Base-by-base conservation (phyloP, 1,284 basidiomycete genomes). In the Trametes polyzona region DNA sequence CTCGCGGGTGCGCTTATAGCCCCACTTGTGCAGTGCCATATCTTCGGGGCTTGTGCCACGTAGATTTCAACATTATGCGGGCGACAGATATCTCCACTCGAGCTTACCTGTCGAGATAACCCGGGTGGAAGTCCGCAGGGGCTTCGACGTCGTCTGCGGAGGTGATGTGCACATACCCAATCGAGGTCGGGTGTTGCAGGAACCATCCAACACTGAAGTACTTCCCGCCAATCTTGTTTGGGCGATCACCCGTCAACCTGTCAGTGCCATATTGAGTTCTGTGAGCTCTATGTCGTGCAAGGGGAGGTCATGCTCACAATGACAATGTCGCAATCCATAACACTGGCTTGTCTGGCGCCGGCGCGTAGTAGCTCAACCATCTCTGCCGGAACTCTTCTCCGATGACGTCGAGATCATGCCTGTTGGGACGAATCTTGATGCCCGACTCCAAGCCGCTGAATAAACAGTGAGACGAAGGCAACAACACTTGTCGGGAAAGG, bases 281-380 rank as follows among this genome's bases (percentile, higher is more conserved):
- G n/a, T 4, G 4, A 0, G 32, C 3, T 27, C 8, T 9, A 21
- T n/a, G 16, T 4, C 5, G 16, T n/a, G 30, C 11, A 6, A 14
- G 12, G 14, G 16, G 23, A 26, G 54, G 52, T 27, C 27, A 77
- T 78, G 57, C n/a, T n/a, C 68, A 65, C 74, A 69, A 44, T 0
- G 67, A 49, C 27, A 70, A 37, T 8, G 66, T 30, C 6, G 72
- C 69, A 1, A 80, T 59, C 67, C 73, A 74, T 16, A 77, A 59
- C 10, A 81, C 74, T 0, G 81, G 72, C 62, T 83, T 84, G 61
- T 84, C 83, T 0, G 78, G 79, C 0, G 71, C 71, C 9, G 72
- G 66, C 17, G 67, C 75, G 48, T 78, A 84, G 61, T 76, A 75
- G 1, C 69, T 62, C 32, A 76, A 65, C 81, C 81, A 83, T 3